Evolutionary conservation across 768 basidiomycete genomes (phyloP), one percentile per base, ranked within the genome.

Genomic region (Termitomyces sp.): DNA sequence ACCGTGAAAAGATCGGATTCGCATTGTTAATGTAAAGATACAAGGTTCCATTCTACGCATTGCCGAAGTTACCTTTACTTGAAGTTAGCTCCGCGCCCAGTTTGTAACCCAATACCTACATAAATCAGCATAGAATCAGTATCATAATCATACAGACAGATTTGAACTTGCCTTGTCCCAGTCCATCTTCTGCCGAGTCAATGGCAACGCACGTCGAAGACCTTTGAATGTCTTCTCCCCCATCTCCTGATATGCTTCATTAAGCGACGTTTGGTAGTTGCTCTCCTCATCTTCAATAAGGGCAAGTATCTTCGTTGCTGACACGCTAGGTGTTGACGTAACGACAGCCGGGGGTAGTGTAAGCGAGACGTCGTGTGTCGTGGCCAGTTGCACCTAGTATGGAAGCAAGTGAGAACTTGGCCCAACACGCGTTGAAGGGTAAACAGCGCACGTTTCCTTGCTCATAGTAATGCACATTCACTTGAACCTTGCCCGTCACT

Each of bases 391-490:
- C 35, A 98, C 95, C 92, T 98, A 49, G 46, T 1, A 28, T n/a
- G 40, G 28, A 41, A 54, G 40, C 28, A 35, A 32, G 23, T 16
- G 44, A 58, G 41, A 59, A 33, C 60, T 47, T 46, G 5, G 53
- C 16, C 43, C 23, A 48, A 40, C 4, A 55, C 43, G 28, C 14
- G 5, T 20, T 33, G 18, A 38, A 51, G 30, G 36, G 23, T 36
- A 48, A 20, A 38, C 30, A 5, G 65, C 86, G 53, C 57, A 95
- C 93, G 70, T 95, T 96, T 64, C 96, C 96, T 69, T 97, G 93
- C 71, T 99, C 97, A 68, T 95, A 98, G 69, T 98, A 98, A 71
- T 99, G 97, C 13, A 98, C 88, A 66, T 94, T 91, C 47, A 91
- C 82, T 8, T 88, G 77, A 16, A 97, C 83, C 66, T 77, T 83